Base-by-base conservation (phyloP, 148 eudicot genomes). In the Euryodendron excelsum region DNA sequence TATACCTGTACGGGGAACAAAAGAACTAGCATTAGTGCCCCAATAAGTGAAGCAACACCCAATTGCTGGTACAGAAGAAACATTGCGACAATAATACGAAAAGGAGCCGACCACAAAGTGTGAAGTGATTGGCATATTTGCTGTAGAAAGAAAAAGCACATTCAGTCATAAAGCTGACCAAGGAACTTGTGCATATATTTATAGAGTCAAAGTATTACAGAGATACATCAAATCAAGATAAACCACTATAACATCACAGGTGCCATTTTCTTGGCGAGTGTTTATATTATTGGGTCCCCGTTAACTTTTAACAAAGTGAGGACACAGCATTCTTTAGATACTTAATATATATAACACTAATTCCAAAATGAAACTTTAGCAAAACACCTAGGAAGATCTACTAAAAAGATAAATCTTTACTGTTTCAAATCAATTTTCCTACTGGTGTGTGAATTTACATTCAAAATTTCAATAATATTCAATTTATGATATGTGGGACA, bases 41-140 rank as follows among this genome's bases (percentile, higher is more conserved):
- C 98, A 73, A 93, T 59, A 81, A 95, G 91, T 63, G 98, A 87
- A 81, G 98, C 93, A 80, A 93, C 86, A n/a, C 98, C 98, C 69
- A 95, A 74, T 84, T 93, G 91, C 80, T 81, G 87, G 82, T 86
- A 95, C 52, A 95, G 92, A 68, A 95, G 94, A 82, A 93, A 82
- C 92, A 95, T 78, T 56, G 98, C 87, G 71, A 95, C 12, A 25
- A 87, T 53, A 41, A 95, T 95, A 69, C 98, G 98, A 63, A 93
- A 89, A 75, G 98, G 98, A 87, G 98, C 96, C 41, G 98, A 95
- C 98, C 98, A 95, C 85, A 95, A 72, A 28, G 92, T 88, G 80
- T 95, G 97, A 71, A 95, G 94, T 39, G 96, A 90, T 78, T 93
- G 98, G 83, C 93, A 86, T 79, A 91, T 73, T 95, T 90, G 97